Evolutionary conservation across 2,329 filamentous ascomycete species (phyloP), one percentile per base, ranked within the genome.

Genomic region (Sclerotiophoma versabilis): DNA sequence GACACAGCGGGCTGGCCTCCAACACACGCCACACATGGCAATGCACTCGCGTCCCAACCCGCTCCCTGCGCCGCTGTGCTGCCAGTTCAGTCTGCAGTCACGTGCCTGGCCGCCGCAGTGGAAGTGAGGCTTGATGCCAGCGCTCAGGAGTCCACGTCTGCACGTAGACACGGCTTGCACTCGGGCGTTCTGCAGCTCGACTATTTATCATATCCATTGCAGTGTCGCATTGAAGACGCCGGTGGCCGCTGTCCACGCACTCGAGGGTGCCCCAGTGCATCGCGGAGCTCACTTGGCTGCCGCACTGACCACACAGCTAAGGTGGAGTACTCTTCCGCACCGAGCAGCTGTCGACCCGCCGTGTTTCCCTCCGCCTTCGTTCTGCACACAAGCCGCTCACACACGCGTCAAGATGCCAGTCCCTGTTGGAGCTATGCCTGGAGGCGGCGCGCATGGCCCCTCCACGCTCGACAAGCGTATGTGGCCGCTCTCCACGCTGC

Each of bases 391-490:
- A 33, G 37, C 50, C 26, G 49, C 33, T 38, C 29, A 19, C 50
- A 37, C 27, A 48, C 36, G 34, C 36, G 43, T 49, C 66, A 77
- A 54, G 49, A 86, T 86, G 84, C 83, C 84, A 54, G 79, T 87
- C 68, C 83, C 83, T 67, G 80, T 80, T 60, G 80, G 83, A 57
- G 66, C 71, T 22, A 71, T 75, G 65, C 69, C 71, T 17, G 53
- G 53, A 56, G 65, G 68, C 41, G 72, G 71, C 42, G 63, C 60
- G 11, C 70, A 68, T 63, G 87, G 85, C 60, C 87, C 87, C 54
- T 88, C 87, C 41, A 87, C 85, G 54, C 81, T 88, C 62, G 88
- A 91, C 75, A 91, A 91, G 77, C 81, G 88, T 90, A 81, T 57
- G 82, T 69, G 49, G 39, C 37, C 32, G 43, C 38, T 30, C 20